Percentiles rank a stretch among this genome's conserved stretches.
Conservation (phyloP, 1,284 basidiomycete species). For the Cutaneotrichosporon sp. region DNA sequence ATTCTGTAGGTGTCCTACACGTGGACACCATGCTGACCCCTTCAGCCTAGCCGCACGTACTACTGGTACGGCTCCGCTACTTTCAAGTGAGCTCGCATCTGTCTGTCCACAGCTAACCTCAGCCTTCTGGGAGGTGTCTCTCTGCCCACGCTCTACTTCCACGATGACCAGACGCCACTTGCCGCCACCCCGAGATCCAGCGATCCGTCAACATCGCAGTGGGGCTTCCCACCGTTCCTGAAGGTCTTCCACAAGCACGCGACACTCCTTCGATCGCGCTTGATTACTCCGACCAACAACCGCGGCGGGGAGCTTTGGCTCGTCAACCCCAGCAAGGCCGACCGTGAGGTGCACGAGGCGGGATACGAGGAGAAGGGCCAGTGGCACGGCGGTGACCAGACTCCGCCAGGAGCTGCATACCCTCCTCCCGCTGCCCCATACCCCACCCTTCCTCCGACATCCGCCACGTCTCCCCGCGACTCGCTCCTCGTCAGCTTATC, state of each 20-base stretch:
- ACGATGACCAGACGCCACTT: conserved; percentile 83
- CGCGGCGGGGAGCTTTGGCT: conserved; percentile 69
- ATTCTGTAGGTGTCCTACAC: conserved; percentile 59
- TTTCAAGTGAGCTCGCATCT: conserved; percentile 43
- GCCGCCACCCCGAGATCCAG: conserved; percentile 25
- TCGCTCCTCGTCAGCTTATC: conserved; percentile 73
- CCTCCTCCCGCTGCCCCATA: conserved; percentile 58
- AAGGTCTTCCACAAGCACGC: conserved; percentile 68
- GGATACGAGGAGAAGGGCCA: conserved; percentile 35
- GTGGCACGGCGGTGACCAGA: background rate
- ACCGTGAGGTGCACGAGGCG: conserved; percentile 77
- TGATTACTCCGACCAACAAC: conserved; percentile 37
- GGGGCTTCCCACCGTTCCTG: conserved; percentile 68
- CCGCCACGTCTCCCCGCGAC: conserved; percentile 39
- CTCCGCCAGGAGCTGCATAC: conserved; percentile 42
- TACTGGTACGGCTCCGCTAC: conserved; percentile 53
- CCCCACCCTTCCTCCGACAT: conserved; percentile 31
- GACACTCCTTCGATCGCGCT: conserved; percentile 69
- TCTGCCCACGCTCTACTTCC: conserved; percentile 88
- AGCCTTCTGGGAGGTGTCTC: conserved; percentile 88
- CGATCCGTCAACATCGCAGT: conserved; percentile 34
- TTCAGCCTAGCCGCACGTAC: conserved; percentile 47
- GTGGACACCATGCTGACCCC: conserved; percentile 8
- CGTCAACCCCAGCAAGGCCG: conserved; percentile 83
- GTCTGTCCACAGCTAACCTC: conserved; percentile 58